These are phyloP conservation scores for Geosmithia putterillii DNA, from an alignment of 2,329 filamentous ascomycete genomes.

Conservation along the genomic window DNA sequence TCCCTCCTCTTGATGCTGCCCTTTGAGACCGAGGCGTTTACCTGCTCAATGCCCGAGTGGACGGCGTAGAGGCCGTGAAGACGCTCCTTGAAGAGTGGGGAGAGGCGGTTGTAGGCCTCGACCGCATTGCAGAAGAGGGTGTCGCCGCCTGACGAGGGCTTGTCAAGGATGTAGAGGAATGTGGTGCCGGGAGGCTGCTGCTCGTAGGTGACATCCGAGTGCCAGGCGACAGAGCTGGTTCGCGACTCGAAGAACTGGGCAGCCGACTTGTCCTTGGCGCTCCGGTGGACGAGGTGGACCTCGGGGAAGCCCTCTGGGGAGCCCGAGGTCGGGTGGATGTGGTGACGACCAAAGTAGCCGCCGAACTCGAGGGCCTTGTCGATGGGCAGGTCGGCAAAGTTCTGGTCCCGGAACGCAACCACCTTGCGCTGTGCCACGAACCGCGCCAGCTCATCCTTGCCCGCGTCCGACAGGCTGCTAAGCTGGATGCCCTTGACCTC, in stretches of 20 bases:
- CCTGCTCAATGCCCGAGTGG: constrained; percentile 76
- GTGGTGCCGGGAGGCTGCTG: constrained; percentile 81
- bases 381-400: constrained; percentile 60
- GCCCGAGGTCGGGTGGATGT: constrained; percentile 71
- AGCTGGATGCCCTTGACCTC: constrained; percentile 63
- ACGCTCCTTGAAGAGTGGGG: constrained; percentile 65
- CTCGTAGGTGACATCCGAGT: constrained; percentile 82
- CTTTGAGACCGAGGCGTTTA: constrained; percentile 50
- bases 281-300: constrained; percentile 68
- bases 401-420: constrained; percentile 65
- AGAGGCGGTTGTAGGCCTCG: constrained; percentile 71
- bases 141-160: constrained; percentile 68
- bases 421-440: constrained; percentile 69
- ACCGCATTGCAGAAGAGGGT: constrained; percentile 72
- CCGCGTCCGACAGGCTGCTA: constrained; percentile 51
- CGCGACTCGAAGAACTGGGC: constrained; percentile 51
- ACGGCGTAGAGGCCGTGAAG: constrained; percentile 70
- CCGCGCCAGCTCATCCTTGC: constrained; percentile 65
- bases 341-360: constrained; percentile 67
- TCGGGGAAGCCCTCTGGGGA: constrained; percentile 62
- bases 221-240: constrained; percentile 78
- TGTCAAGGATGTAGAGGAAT: constrained; percentile 80
- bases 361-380: constrained; percentile 56
- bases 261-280: constrained; percentile 33
- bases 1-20: constrained; percentile 62